Base-by-base conservation (phyloP, 2,329 filamentous ascomycete species). In the Monilinia fructicola region DNA sequence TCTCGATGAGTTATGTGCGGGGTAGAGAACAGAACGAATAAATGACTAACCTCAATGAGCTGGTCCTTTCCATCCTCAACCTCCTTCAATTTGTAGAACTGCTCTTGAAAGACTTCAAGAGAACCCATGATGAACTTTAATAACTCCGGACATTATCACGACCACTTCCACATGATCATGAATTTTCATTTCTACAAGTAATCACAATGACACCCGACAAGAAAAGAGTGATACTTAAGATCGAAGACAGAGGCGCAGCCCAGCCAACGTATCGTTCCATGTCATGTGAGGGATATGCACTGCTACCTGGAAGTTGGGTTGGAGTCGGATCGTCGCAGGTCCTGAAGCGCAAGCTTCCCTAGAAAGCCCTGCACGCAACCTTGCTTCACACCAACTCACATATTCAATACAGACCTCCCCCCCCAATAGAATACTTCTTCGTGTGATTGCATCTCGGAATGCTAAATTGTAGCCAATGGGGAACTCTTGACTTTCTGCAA, bases 81-180 rank as follows among this genome's bases (percentile, higher is more conserved):
- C 35, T 61, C 54, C 60, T 66, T 65, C 63, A 67, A 67, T 35
- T 40, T 66, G 26, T 35, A n/a, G 26, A 67, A 66, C 54, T 53
- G 66, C 62, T 67, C 66, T 65, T 66, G n/a, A 60, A 53, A 67
- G 28, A 50, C 42, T 42, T 61, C 63, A 60, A 66, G 53, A 66
- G 66, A 65, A 60, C 42, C 48, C 66, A 67, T 67, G 40, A 46
- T 62, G 58, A 48, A 44, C 58, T 35, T 40, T 31, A 2, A 65
- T 42, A 61, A 28, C 55, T 35, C 42, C 16, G 38, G 55, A 61
- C 26, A 65, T 26, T 14, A 35, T 44, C 35, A 28, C 48, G 12
- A 26, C 12, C 31, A n/a, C 10, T n/a, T 16, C n/a, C 40, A 59
- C 5, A n/a, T 18, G 6, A n/a, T 59, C 18, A 31, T 35, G 6